Conservation (phyloP, 805 yeast species). For the Teunomyces lycoperdinae region DNA sequence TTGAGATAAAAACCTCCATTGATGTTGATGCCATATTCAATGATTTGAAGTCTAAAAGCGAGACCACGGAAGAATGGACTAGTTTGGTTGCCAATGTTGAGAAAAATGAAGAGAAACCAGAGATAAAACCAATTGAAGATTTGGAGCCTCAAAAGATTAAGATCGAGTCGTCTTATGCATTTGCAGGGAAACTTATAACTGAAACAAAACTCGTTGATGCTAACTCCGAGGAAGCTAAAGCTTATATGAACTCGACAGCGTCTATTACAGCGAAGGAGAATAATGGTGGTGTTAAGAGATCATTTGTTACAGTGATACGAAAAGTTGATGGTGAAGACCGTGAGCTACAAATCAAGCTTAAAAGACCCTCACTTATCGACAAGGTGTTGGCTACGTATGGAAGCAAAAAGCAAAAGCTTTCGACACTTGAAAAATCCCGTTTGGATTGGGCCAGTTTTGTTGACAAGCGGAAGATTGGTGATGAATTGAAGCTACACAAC, state of each 20-base stretch:
- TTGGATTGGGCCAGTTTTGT: slow-evolving; percentile 95
- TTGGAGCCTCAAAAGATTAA: slow-evolving; percentile 52
- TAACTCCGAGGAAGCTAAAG: slow-evolving; percentile 83
- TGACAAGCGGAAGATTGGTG: slow-evolving; percentile 78
- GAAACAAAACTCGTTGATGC: slow-evolving; percentile 78
- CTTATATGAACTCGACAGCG: slow-evolving; percentile 60
- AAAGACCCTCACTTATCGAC: slow-evolving; percentile 73
- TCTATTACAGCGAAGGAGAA: slow-evolving; percentile 20
- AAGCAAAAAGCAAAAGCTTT: slow-evolving; percentile 67
- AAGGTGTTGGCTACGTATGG: slow-evolving; percentile 65
- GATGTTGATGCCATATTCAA: slow-evolving; percentile 34
- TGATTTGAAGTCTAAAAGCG: slow-evolving; percentile 19
- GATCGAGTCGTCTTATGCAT: slow-evolving; percentile 75
- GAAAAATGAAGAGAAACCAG: slow-evolving; percentile 3
- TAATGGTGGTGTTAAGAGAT: slow-evolving; percentile 10
- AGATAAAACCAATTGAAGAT: slow-evolving; percentile 8
- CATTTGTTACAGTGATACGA: slow-evolving; percentile 35
- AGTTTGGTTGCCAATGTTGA: not conserved
- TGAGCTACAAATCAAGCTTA: slow-evolving; percentile 54
- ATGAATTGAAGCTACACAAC: slow-evolving; percentile 75
- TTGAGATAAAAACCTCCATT: slow-evolving; percentile 12
- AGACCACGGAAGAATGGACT: slow-evolving; percentile 5
- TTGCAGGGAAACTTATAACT: slow-evolving; percentile 80
- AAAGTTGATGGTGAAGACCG: slow-evolving; percentile 31
- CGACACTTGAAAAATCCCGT: slow-evolving; percentile 89